These are phyloP conservation scores for Hirschfeldia incana DNA, from an alignment of 345 rosid genomes.

Conservation along the genomic window DNA sequence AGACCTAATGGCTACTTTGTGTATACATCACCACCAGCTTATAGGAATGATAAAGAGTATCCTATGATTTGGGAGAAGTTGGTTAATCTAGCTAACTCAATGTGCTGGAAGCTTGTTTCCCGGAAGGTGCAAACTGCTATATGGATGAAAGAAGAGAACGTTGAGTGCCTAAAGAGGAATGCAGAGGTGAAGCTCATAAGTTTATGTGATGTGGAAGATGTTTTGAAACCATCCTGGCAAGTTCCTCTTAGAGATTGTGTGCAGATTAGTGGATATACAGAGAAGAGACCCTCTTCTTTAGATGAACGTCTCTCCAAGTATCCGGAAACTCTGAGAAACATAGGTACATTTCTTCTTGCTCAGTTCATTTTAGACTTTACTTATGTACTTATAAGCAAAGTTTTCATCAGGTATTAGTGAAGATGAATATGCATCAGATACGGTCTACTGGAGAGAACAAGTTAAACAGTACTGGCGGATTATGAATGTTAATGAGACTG, in stretches of 20 bases:
- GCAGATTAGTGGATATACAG: conserved; percentile 34
- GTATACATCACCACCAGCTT: conserved; percentile 94
- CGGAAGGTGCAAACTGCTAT: conserved; percentile 86
- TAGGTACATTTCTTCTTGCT: conserved; percentile 48
- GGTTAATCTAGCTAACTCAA: conserved; percentile 66
- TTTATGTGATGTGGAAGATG: conserved; percentile 60
- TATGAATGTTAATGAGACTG: conserved; percentile 54
- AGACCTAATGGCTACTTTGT: conserved; percentile 83
- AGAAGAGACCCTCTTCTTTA: conserved; percentile 59
- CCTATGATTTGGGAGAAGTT: conserved; percentile 82
- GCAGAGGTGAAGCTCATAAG: conserved; percentile 58
- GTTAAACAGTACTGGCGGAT: conserved; percentile 65
- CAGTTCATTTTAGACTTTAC: not conserved
- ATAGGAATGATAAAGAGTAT: conserved; percentile 77
- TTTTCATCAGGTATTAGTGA: conserved; percentile 55
- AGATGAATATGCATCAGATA: conserved; percentile 61
- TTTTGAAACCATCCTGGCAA: conserved; percentile 75
- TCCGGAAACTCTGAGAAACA: conserved; percentile 53
- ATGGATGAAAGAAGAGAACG: conserved; percentile 73
- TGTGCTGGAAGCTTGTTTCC: conserved; percentile 98
- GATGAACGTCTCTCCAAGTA: conserved; percentile 66
- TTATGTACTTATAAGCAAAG: not conserved
- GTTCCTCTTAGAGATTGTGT: conserved; percentile 65
- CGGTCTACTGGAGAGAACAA: conserved; percentile 73
- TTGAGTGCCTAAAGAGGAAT: conserved; percentile 59